Base-by-base conservation (phyloP, 441 rosid species). In the Eruca vesicaria region DNA sequence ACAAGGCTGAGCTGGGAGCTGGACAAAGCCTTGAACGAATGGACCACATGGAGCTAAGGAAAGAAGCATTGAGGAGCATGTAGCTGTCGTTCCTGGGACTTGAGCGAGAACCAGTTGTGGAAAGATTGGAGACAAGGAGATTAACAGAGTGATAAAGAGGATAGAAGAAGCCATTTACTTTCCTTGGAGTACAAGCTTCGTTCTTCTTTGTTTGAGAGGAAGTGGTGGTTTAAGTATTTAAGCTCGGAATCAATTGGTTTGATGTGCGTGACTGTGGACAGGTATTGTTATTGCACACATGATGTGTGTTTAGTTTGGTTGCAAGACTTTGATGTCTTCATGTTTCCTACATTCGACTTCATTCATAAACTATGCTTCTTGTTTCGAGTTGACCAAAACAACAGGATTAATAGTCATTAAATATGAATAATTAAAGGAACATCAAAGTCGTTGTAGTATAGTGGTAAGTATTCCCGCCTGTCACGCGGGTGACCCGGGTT, bases 401-500 rank as follows among this genome's bases (percentile, higher is more conserved):
- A 7, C 7, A 3, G 5, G 32, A 0, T 23, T 23, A 23, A 1
- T 16, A 9, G 3, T 48, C 1, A 45, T 45, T 6, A 15, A 6
- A 15, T 1, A 8, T 15, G 10, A 48, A 7, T 7, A 48, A 48
- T 0, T 15, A 3, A 15, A 2, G 0, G 3, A 20, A 2, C 29
- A 10, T 1, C n/a, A 53, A 55, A 0, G 91, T 89, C 89, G 88
- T 90, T 89, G 93, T 92, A 87, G 96, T 90, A 93, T 88, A 87
- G 91, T 88, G 90, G 92, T 91, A 9, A 90, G 97, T 89, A 89
- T 88, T 87, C 89, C 91, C 85, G 89, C 90, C 91, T 88, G 91
- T 89, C 94, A 85, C 98, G 84, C 89, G 85, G 93, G 93, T 55
- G 91, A 94, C 91, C 95, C 93, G 93, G 92, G 97, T 92, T 92